Evolutionary conservation across 768 basidiomycete species (phyloP).

Genomic region (Tylopilus plumbeoviolaceoides): DNA sequence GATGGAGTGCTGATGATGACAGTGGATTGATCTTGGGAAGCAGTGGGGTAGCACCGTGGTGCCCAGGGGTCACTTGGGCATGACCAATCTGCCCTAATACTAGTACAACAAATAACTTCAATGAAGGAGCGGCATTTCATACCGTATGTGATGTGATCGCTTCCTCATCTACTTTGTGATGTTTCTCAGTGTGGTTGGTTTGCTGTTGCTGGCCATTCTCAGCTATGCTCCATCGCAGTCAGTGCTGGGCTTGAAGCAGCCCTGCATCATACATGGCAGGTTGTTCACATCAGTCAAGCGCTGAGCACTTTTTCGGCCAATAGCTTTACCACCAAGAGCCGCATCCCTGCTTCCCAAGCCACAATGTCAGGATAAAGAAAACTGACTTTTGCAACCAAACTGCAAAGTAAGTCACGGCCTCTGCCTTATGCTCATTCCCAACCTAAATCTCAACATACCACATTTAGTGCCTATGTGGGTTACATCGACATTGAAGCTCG

Average conservation of each 20-base stretch:
- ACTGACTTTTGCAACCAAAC: slow-evolving; percentile 38
- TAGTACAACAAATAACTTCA: too few species aligned
- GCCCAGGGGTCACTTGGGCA: too few species aligned
- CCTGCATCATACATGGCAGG: slow-evolving; percentile 23
- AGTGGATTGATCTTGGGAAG: too few species aligned
- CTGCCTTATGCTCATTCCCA: not conserved
- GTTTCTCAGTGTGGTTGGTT: slow-evolving; percentile 10
- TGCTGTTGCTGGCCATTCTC: slow-evolving; percentile 17
- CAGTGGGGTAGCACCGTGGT: too few species aligned
- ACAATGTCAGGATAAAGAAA: slow-evolving; percentile 41
- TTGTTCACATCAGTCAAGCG: slow-evolving; percentile 34
- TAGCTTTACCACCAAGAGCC: slow-evolving; percentile 34
- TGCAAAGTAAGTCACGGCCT: slow-evolving; percentile 28
- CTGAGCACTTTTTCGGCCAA: slow-evolving; percentile 25
- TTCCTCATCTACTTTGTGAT: not conserved
- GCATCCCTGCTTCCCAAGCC: slow-evolving; percentile 43
- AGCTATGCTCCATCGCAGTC: slow-evolving; percentile 20
- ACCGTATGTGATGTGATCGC: too few species aligned
- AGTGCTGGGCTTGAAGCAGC: slow-evolving; percentile 10
- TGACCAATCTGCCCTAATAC: too few species aligned
- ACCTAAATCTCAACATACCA: not conserved
- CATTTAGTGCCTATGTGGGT: slow-evolving; percentile 52
- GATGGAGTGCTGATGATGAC: too few species aligned
- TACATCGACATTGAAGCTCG: slow-evolving; percentile 65
- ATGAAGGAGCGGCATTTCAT: too few species aligned